Evolutionary conservation across 2,329 filamentous ascomycete species (phyloP).

Genomic region (Ophiostoma sp.): DNA sequence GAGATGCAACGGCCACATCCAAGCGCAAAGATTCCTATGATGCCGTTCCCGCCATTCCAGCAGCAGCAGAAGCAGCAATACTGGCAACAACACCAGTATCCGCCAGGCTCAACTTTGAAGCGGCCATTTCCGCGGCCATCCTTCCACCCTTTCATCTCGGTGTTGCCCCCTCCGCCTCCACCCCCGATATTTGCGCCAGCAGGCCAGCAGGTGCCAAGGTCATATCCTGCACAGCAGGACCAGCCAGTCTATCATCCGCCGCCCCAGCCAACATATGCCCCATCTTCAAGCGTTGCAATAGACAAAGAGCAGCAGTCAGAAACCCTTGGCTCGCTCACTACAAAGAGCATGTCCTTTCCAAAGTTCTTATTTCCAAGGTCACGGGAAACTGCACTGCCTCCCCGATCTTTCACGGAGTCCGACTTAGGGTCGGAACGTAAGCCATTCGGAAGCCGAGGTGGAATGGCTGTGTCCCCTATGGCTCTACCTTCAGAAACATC

Average conservation of each 20-base stretch:
- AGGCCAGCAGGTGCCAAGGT: not conserved
- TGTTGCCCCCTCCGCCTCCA: not conserved
- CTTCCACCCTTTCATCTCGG: not conserved
- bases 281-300: not conserved
- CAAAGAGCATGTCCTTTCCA: slow-evolving; percentile 4
- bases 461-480: not conserved
- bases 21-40: not conserved
- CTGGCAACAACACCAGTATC: not conserved
- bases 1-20: not conserved
- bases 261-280: slow-evolving; percentile 7
- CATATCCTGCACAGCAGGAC: slow-evolving; percentile 1
- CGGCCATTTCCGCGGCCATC: not conserved
- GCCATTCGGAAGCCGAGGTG: not conserved
- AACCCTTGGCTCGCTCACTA: not conserved
- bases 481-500: slow-evolving; percentile 24
- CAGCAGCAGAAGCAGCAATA: not conserved
- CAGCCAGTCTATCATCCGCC: not conserved
- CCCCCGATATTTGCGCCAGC: not conserved
- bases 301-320: not conserved
- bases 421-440: not conserved
- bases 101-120: no score
- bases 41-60: not conserved
- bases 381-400: not conserved
- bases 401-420: not conserved
- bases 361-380: not conserved